These are phyloP conservation scores for Narthecium ossifragum DNA, from an alignment of 106 monocot species.

Conservation along the genomic window DNA sequence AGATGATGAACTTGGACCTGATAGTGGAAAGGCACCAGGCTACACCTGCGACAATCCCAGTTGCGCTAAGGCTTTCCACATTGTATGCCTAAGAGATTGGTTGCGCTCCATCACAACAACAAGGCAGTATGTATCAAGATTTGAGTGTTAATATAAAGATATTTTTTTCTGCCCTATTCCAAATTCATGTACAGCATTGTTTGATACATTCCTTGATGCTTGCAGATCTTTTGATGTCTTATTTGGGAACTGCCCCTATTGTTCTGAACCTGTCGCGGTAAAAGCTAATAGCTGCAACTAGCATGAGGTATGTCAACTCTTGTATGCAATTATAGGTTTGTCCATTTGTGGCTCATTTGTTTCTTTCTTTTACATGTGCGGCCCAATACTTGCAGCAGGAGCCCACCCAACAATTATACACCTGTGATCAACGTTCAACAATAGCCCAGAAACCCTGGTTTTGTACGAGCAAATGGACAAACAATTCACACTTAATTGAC, in stretches of 20 bases:
- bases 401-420: too few relatives aligned
- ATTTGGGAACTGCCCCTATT: slow-evolving; percentile 66
- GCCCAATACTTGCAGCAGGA: too few relatives aligned
- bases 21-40: slow-evolving; percentile 50
- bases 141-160: neutral
- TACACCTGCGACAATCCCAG: slow-evolving; percentile 76
- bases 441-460: too few relatives aligned
- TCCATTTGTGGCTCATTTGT: too few relatives aligned
- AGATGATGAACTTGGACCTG: slow-evolving; percentile 66
- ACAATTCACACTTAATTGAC: too few relatives aligned
- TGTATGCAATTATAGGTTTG: too few relatives aligned
- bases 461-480: too few relatives aligned
- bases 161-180: neutral
- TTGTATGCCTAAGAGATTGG: slow-evolving; percentile 85
- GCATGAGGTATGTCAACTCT: too few relatives aligned
- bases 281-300: slow-evolving; percentile 20
- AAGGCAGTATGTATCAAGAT: slow-evolving; percentile 57
- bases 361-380: too few relatives aligned
- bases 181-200: too few relatives aligned
- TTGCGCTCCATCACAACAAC: slow-evolving; percentile 81
- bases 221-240: slow-evolving; percentile 66
- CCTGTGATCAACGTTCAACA: too few relatives aligned
- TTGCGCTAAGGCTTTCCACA: slow-evolving; percentile 73
- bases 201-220: neutral
- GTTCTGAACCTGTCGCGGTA: slow-evolving; percentile 62